These are phyloP conservation scores for Prillingera fragicola DNA, from an alignment of 1,284 basidiomycete genomes.

Conservation along the genomic window DNA sequence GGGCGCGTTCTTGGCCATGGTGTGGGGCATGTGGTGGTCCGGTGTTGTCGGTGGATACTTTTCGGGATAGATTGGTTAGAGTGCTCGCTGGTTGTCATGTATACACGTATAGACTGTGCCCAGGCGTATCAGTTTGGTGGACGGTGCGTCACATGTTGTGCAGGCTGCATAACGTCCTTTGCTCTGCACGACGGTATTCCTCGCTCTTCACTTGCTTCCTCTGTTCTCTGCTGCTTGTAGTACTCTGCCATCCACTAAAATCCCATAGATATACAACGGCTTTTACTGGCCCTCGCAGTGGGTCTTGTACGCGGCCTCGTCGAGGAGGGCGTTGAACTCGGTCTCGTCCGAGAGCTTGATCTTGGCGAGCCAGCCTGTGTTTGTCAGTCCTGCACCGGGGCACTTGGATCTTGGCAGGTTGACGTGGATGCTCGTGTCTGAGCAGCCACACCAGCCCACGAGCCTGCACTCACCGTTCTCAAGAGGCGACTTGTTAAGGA, in stretches of 20 bases:
- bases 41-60: slow-evolving; percentile 17
- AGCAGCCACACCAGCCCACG: background rate
- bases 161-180: no score
- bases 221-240: no score
- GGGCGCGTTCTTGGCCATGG: slow-evolving; percentile 37
- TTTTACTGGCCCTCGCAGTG: slow-evolving; percentile 58
- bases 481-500: slow-evolving; percentile 87
- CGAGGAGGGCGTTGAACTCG: slow-evolving; percentile 72
- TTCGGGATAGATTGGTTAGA: no score
- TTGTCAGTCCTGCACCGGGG: slow-evolving; percentile 1
- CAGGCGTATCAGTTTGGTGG: no score
- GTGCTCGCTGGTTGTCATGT: no score
- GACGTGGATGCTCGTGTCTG: background rate
- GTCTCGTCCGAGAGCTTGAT: slow-evolving; percentile 72
- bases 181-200: no score
- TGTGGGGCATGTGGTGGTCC: slow-evolving; percentile 42
- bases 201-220: no score
- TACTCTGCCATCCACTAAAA: no score
- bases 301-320: slow-evolving; percentile 70
- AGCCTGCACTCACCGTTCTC: slow-evolving; percentile 61
- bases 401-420: background rate
- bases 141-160: no score
- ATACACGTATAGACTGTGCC: no score
- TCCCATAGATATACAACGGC: no score
- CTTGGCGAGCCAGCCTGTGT: slow-evolving; percentile 57